A percentile compares a stretch with the other conserved stretches of the same genome.
phyloP scores from a whole-genome alignment of 179 eudicot genomes.

The Drosera spatulata region DNA sequence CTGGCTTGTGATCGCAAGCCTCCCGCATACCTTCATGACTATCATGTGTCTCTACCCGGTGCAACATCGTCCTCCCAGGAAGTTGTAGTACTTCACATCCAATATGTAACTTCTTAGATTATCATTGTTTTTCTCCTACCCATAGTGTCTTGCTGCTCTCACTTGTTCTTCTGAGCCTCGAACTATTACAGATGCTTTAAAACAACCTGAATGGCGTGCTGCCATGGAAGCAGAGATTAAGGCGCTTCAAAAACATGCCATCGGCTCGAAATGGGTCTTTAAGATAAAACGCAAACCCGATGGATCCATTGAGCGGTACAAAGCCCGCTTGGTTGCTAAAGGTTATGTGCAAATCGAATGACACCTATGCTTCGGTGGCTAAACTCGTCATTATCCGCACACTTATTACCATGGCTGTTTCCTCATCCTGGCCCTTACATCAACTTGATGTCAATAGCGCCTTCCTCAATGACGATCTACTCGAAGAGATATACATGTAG shows the following conservation, averaged over 20 bases:
- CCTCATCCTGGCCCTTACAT: neutral
- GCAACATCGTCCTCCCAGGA: neutral
- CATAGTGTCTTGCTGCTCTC: neutral
- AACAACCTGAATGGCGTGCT: neutral
- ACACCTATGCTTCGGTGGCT: conserved; percentile 3
- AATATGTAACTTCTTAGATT: neutral
- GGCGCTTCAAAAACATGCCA: conserved; percentile 1
- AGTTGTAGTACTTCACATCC: neutral
- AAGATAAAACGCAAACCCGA: conserved; percentile 1
- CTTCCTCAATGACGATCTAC: neutral
- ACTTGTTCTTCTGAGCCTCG: neutral
- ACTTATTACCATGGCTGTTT: neutral
- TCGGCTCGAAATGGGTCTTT: conserved; percentile 4
- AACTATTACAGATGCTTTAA: neutral
- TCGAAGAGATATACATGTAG: neutral
- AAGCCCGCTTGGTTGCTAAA: conserved; percentile 2
- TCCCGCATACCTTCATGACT: neutral
- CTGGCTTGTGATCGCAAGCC: neutral
- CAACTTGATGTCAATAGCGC: neutral
- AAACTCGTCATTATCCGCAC: neutral
- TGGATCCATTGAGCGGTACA: conserved; percentile 1
- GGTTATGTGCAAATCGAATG: neutral
- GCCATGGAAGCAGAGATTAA: conserved; percentile 3
- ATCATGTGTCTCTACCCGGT: neutral
- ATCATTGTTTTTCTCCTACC: neutral